Evolutionary conservation across 2,329 filamentous ascomycete genomes (phyloP), one percentile per base, ranked within the genome.

Genomic region (Cercospora beticola): DNA sequence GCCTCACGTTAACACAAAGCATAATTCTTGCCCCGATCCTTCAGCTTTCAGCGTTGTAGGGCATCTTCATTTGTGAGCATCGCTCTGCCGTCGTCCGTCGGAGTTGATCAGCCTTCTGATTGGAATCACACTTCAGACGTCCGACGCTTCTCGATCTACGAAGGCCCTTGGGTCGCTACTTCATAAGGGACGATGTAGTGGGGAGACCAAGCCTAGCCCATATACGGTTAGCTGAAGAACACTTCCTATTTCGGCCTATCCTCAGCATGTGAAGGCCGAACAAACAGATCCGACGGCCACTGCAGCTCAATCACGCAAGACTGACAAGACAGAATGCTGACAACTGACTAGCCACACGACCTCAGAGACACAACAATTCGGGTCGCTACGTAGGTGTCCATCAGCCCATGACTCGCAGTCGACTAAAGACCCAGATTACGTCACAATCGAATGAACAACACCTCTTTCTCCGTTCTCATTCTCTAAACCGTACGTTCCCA

Each of bases 311-410:
- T 54, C 49, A 28, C 49, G 56, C 56, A 31, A 59, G 16, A 18
- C n/a, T 33, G 30, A 59, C 31, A 31, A 36, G 56, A 8, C 36
- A 49, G 14, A 10, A 33, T 10, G 9, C 60, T 62, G 60, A 59
- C 56, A 36, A n/a, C 60, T 62, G 60, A 59, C 56, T 59, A 59
- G 56, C 28, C 30, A 12, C 12, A 59, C n/a, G n/a, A 9, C 56
- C 9, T 23, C 56, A 59, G 16, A 31, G 56, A 6, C 8, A 62
- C 21, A 4, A 30, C 36, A 12, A 16, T 54, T 14, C 21, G 61
- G 40, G 40, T 63, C 36, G 60, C 60, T 63, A 63, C 61, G 61
- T 63, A 63, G 43, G 43, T 63, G 61, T 63, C 18, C 31, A 36
- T 7, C 8, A 31, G 30, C 61, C 40, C 61, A 63, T 63, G 61